Percentiles rank a stretch among this genome's conserved stretches.
Evolutionary conservation across 352 stramenopile genomes (phyloP).

Genomic region (Phytophthora agathidicida): DNA sequence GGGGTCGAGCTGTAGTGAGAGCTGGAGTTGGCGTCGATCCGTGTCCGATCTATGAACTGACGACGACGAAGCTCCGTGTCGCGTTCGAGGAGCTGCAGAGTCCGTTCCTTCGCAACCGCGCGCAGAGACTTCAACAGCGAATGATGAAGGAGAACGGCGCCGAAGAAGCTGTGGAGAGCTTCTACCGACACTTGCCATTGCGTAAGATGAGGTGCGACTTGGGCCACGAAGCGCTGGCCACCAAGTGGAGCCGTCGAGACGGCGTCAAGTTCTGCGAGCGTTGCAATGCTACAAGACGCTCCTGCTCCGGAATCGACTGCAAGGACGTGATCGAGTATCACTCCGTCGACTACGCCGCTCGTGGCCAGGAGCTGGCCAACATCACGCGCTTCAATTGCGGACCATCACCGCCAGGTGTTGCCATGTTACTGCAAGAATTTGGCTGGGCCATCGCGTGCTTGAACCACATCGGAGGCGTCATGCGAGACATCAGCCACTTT

Average conservation of each 20-base stretch:
- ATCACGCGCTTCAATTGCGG: constrained; percentile 24
- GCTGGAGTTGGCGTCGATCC: constrained; percentile 85
- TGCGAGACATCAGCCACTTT: constrained; percentile 41
- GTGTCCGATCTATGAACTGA: constrained; percentile 84
- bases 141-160: constrained; percentile 88
- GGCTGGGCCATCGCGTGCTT: constrained; percentile 32
- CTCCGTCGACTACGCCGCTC: constrained; percentile 37
- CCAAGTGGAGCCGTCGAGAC: constrained; percentile 39
- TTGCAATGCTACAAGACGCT: constrained; percentile 25
- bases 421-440: constrained; percentile 29
- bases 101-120: constrained; percentile 52
- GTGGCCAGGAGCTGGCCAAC: constrained; percentile 26
- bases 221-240: constrained; percentile 27
- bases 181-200: constrained; percentile 83
- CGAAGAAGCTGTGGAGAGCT: constrained; percentile 74
- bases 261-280: constrained; percentile 42
- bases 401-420: constrained; percentile 12
- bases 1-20: constrained; percentile 84
- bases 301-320: constrained; percentile 21
- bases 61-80: constrained; percentile 64
- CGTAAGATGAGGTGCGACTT: constrained; percentile 79
- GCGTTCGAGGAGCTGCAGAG: constrained; percentile 73
- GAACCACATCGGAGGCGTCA: constrained; percentile 33
- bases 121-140: constrained; percentile 43
- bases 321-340: constrained; percentile 39